Base-by-base conservation (phyloP, 768 basidiomycete genomes). In the Saitozyma sp. region DNA sequence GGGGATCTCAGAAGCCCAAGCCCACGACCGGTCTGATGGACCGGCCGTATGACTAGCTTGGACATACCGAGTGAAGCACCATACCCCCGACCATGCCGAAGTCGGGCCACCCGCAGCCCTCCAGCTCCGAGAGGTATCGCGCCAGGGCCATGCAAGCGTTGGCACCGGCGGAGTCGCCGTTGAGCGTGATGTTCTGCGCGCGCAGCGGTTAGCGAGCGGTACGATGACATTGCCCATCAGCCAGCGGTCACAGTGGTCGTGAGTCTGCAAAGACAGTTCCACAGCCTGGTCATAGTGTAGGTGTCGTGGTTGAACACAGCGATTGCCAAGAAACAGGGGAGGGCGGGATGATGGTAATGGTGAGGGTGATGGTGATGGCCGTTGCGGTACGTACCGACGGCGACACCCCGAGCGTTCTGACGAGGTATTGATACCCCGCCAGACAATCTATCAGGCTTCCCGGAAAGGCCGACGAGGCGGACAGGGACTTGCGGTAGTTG, bases 341-440 rank as follows among this genome's bases (percentile, higher is more conserved):
- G 2, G 29, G 5, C 29, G 29, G 29, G 29, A 29, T 5, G 29
- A 29, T 5, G 29, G 5, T 29, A 5, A 29, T 29, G 29, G 29
- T 29, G 29, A 5, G 2, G 29, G 5, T 29, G 29, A 5, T 29
- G 29, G 29, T 29, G 29, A 29, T 29, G 29, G 29, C 29, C 29
- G 29, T 29, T 29, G 29, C 29, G 29, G 29, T 29, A 29, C 29
- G 29, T 29, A 29, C 29, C 2, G 29, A 29, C 29, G 29, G 29
- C 29, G 45, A 46, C 11, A 17, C 45, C 45, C 45, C 11, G 45
- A 17, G 11, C 45, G 45, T 46, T 17, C 45, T 29, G 29, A 46
- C 45, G 45, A 46, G 45, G 45, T 46, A 46, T 46, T 46, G 45
- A 17, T 46, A 46, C n/a, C 45, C 45, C 45, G 45, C 45, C 45